Percentiles rank a stretch among this genome's conserved stretches.
phyloP scores from a whole-genome alignment of 768 basidiomycete genomes.

The Tylopilus balloui region DNA sequence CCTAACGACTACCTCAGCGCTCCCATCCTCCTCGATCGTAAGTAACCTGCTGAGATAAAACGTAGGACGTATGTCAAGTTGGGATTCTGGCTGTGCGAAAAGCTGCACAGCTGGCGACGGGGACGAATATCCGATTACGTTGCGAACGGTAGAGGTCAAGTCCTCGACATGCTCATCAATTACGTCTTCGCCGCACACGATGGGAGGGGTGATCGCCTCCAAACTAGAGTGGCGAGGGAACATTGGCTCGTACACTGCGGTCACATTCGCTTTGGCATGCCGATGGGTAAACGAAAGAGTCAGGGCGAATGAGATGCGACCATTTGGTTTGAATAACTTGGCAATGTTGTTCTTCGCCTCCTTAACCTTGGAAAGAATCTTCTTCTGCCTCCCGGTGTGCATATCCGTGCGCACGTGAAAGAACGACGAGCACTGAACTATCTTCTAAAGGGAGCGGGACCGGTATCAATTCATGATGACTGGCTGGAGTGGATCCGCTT shows the following conservation, averaged over 20 bases:
- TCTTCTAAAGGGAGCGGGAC: background rate
- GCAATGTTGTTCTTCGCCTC: constrained; percentile 11
- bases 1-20: background rate
- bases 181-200: background rate
- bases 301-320: background rate
- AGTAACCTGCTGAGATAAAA: background rate
- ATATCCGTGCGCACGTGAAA: background rate
- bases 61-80: background rate
- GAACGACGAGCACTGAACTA: background rate
- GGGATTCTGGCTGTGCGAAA: background rate
- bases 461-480: background rate
- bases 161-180: background rate
- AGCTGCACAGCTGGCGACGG: background rate
- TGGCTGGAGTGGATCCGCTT: background rate
- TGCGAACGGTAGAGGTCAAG: background rate
- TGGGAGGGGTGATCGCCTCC: background rate
- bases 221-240: background rate
- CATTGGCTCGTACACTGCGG: background rate
- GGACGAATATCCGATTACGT: background rate
- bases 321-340: constrained; percentile 14
- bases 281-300: background rate
- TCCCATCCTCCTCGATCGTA: constrained; percentile 7
- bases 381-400: constrained; percentile 5
- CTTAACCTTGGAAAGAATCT: constrained; percentile 10
- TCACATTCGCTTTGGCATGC: background rate